Conservation (phyloP, 2,329 filamentous ascomycete genomes). For the Aureobasidium uvarum region DNA sequence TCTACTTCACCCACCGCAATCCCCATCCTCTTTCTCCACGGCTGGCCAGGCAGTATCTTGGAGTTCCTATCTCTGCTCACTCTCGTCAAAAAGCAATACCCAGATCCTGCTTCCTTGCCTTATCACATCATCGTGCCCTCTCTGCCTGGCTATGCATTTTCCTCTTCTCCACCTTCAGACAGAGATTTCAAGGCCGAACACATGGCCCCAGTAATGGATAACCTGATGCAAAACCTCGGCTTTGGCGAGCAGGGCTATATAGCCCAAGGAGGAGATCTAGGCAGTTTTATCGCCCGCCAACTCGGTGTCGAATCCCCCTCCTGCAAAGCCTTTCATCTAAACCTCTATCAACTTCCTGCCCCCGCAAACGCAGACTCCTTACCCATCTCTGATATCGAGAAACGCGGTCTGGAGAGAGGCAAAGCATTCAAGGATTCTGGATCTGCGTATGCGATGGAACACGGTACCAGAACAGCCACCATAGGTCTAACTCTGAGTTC, state of each 20-base stretch:
- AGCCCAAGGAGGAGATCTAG: conserved; percentile 59
- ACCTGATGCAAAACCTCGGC: conserved; percentile 54
- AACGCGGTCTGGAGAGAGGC: conserved; percentile 41
- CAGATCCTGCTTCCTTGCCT: conserved; percentile 48
- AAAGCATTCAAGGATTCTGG: conserved; percentile 46
- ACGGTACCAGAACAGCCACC: conserved; percentile 56
- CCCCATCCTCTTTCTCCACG: conserved; percentile 55
- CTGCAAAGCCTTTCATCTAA: conserved; percentile 45
- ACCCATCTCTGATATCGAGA: conserved; percentile 39
- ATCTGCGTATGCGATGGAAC: conserved; percentile 52
- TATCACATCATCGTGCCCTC: conserved; percentile 59
- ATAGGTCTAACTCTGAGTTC: conserved; percentile 55
- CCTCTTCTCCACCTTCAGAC: conserved; percentile 49
- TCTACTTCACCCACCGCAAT: conserved; percentile 51
- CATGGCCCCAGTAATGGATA: conserved; percentile 49
- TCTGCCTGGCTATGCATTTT: conserved; percentile 56
- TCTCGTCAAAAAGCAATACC: conserved; percentile 50
- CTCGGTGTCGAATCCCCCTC: conserved; percentile 46
- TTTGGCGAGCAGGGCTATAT: conserved; percentile 52
- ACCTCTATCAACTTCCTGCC: conserved; percentile 28
- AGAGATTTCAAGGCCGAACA: conserved; percentile 45
- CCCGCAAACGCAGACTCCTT: conserved; percentile 33
- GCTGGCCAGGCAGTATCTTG: conserved; percentile 54
- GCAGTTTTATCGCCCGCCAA: conserved; percentile 46
- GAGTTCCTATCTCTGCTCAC: conserved; percentile 57